A percentile compares a stretch with the other conserved stretches of the same genome.
phyloP scores from a whole-genome alignment of 2,329 filamentous ascomycete genomes.

The Phaeoacremonium minimum region DNA sequence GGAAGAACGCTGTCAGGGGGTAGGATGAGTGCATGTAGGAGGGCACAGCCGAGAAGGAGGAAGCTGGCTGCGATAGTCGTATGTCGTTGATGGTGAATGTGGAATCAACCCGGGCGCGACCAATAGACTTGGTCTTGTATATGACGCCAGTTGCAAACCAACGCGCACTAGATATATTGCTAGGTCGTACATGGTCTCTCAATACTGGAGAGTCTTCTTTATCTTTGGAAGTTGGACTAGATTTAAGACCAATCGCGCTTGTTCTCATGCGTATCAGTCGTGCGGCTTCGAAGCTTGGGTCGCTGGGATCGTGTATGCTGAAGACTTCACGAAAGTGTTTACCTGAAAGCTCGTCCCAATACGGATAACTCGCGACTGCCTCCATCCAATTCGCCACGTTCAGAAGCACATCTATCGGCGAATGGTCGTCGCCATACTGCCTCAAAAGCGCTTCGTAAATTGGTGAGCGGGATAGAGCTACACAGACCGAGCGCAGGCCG shows the following conservation, averaged over 20 bases:
- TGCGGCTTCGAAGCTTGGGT: conserved; percentile 5
- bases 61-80: conserved; percentile 5
- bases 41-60: conserved; percentile 9
- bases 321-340: neutral
- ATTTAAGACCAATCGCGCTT: neutral
- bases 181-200: neutral
- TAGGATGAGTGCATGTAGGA: conserved; percentile 1
- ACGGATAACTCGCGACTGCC: conserved; percentile 10
- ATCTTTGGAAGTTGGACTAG: neutral
- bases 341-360: conserved; percentile 6
- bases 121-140: conserved; percentile 4
- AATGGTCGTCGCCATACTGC: conserved; percentile 5
- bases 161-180: neutral
- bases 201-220: neutral
- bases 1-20: neutral
- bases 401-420: conserved; percentile 9
- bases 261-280: neutral
- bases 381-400: conserved; percentile 11
- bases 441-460: conserved; percentile 9
- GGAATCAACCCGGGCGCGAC: neutral
- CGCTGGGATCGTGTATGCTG: conserved; percentile 1
- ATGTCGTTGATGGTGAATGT: conserved; percentile 13
- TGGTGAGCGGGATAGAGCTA: conserved; percentile 3
- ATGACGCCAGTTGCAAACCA: conserved; percentile 5
- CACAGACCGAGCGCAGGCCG: conserved; percentile 6